Percentiles rank a stretch among this genome's conserved stretches.
Conservation (phyloP, 208 protist genomes). For the Kentomonas sorsogonicus region DNA sequence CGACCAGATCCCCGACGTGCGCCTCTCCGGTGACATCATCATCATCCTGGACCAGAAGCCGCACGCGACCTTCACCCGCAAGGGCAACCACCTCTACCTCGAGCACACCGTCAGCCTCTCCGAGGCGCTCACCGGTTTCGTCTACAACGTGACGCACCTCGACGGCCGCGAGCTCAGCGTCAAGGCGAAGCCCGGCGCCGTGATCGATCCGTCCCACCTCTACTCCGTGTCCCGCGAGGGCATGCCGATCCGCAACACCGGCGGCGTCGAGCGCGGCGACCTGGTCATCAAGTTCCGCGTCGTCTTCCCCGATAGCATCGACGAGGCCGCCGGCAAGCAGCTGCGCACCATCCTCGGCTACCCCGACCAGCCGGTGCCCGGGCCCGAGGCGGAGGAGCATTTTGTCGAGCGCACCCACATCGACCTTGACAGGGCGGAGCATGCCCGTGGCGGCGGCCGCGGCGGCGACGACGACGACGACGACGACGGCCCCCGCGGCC, state of each 20-base stretch:
- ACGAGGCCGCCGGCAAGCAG: slow-evolving; percentile 22
- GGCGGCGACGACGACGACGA: slow-evolving; percentile 61
- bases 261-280: slow-evolving; percentile 86
- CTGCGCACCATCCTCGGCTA: slow-evolving; percentile 79
- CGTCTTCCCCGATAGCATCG: slow-evolving; percentile 77
- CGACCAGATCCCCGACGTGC: slow-evolving; percentile 92
- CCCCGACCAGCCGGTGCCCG: slow-evolving; percentile 33
- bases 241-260: slow-evolving; percentile 89
- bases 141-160: slow-evolving; percentile 86
- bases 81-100: slow-evolving; percentile 95
- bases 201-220: slow-evolving; percentile 85
- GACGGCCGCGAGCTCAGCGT: slow-evolving; percentile 87
- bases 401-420: slow-evolving; percentile 56
- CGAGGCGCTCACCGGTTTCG: slow-evolving; percentile 94
- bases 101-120: slow-evolving; percentile 86
- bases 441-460: slow-evolving; percentile 58
- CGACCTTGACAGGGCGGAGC: slow-evolving; percentile 77
- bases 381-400: slow-evolving; percentile 42
- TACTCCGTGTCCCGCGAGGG: slow-evolving; percentile 88
- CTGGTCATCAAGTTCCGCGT: slow-evolving; percentile 90
- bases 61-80: slow-evolving; percentile 90
- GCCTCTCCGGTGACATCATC: slow-evolving; percentile 95
- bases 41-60: slow-evolving; percentile 96
- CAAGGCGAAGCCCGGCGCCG: slow-evolving; percentile 33
- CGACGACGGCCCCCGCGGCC: slow-evolving; percentile 44